Base-by-base conservation (phyloP, 345 rosid genomes). In the Luvunga scandens region DNA sequence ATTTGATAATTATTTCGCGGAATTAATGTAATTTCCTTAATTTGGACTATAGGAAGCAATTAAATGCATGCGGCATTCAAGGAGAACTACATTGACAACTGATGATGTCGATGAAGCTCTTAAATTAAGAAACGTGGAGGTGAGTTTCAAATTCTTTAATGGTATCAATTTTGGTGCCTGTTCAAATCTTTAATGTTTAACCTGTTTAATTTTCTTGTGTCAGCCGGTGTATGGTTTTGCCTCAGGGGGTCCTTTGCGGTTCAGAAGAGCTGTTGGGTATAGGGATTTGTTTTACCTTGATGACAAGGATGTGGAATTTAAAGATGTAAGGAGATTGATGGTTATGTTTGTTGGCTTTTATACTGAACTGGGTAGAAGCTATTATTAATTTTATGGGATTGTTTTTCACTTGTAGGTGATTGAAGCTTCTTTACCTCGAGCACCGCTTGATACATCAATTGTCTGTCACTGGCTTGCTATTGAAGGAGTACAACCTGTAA, bases 391-490 rank as follows among this genome's bases (percentile, higher is more conserved):
- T 67, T 73, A 25, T 50, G 1, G 50, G 71, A 33, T 66, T 65
- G 69, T 78, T 39, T 78, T 76, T 78, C 80, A 76, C 21, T 64
- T 81, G 67, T 74, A 96, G 98, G 92, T 96, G 75, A 90, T 96
- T 82, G 99, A 96, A 83, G 98, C 99, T 72, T 97, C 97, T 65
- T 87, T 96, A 83, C 99, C 99, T 16, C 92, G 88, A 87, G 97
- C 97, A 39, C 99, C 97, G 27, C 97, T 94, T 80, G 99, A 94
- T 82, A 87, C 98, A 25, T 88, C 91, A 39, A 73, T 96, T 71
- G 78, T 83, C 75, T 94, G 98, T 77, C 99, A 96, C 87, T 96
- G 99, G 99, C 91, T 96, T 45, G 99, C 99, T 69, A 94, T 96
- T 86, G 99, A 96, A 73, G 98, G 99, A 61, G 93, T 94, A 60